Percentiles rank a stretch among this genome's conserved stretches.
Conservation (phyloP, 2,329 filamentous ascomycete species). For the Fusarium luffae region DNA sequence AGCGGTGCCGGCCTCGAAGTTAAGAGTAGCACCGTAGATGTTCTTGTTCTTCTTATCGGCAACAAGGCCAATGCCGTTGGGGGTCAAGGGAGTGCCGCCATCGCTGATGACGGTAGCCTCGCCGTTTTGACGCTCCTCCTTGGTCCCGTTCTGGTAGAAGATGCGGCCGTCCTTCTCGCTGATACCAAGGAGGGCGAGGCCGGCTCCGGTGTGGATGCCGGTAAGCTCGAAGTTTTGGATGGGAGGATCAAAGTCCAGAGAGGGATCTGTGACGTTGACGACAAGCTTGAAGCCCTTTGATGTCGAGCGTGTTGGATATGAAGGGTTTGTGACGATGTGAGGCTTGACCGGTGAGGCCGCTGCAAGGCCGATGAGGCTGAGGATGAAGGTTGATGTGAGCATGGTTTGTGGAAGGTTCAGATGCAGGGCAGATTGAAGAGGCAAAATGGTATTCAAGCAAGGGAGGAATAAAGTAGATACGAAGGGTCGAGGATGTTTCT, state of each 20-base stretch:
- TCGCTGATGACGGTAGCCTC: constrained; percentile 55
- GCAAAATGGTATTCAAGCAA: neutral
- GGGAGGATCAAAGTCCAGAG: constrained; percentile 53
- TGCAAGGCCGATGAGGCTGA: constrained; percentile 43
- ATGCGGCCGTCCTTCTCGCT: constrained; percentile 42
- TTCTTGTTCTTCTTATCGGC: constrained; percentile 48
- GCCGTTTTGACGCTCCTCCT: constrained; percentile 47
- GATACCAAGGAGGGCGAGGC: constrained; percentile 53
- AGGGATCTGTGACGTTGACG: constrained; percentile 57
- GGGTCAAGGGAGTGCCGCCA: constrained; percentile 53
- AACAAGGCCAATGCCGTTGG: constrained; percentile 51
- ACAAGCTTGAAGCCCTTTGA: constrained; percentile 55
- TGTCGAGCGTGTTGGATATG: constrained; percentile 29
- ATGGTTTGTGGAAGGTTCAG: constrained; percentile 27
- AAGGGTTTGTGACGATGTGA: constrained; percentile 23
- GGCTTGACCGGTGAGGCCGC: constrained; percentile 39
- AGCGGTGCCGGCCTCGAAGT: constrained; percentile 52
- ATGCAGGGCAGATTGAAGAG: neutral
- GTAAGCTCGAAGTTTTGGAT: constrained; percentile 55
- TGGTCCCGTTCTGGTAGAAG: constrained; percentile 64
- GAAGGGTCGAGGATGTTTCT: neutral
- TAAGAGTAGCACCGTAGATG: constrained; percentile 45
- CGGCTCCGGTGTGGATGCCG: constrained; percentile 58
- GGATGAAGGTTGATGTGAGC: constrained; percentile 40
- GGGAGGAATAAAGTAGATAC: neutral